Conservation (phyloP, 176 grass and related monocot species). For the Dendrocalamus sinicus region DNA sequence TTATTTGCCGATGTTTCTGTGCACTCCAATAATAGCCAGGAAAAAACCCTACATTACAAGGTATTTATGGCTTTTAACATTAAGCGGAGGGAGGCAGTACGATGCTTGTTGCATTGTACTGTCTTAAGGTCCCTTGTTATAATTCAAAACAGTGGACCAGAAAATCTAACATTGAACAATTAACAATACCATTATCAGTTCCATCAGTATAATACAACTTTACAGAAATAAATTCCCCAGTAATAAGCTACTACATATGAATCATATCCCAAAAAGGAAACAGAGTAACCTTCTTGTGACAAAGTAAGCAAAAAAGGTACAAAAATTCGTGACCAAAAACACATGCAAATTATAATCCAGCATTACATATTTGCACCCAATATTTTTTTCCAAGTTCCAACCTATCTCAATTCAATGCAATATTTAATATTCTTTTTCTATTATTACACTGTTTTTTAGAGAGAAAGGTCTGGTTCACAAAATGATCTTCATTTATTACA, state of each 20-base stretch:
- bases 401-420: neutral
- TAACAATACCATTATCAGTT: conserved; percentile 23
- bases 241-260: neutral
- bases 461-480: neutral
- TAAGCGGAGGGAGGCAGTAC: neutral
- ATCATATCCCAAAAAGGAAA: conserved; percentile 12
- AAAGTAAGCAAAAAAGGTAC: neutral
- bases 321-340: neutral
- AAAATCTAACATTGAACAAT: neutral
- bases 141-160: neutral
- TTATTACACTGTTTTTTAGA: neutral
- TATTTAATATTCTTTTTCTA: conserved; percentile 1
- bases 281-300: conserved; percentile 9
- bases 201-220: neutral
- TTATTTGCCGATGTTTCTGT: conserved; percentile 13
- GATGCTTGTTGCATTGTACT: neutral
- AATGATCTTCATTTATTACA: neutral
- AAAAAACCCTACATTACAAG: conserved; percentile 23
- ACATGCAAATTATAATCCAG: conserved; percentile 11
- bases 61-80: conserved; percentile 22
- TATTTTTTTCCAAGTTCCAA: conserved; percentile 24
- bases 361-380: neutral
- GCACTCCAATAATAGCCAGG: conserved; percentile 9
- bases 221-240: conserved; percentile 1
- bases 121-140: neutral